Evolutionary conservation across 306 rosid genomes (phyloP).

Genomic region (Fagus sylvatica): DNA sequence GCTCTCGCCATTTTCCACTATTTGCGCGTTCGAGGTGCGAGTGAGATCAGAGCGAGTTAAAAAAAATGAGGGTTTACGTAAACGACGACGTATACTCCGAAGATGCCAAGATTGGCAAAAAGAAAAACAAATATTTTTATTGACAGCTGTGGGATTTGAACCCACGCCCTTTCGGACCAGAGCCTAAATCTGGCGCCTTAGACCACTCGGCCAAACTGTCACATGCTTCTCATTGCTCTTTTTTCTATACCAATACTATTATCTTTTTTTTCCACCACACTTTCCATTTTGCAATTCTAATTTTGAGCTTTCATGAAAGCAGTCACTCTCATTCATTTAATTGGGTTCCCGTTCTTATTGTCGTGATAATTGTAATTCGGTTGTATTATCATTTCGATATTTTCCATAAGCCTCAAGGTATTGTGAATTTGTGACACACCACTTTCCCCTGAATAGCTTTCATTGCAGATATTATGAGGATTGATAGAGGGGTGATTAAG

Average conservation of each 20-base stretch:
- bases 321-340: too few relatives aligned
- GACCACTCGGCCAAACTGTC: slow-evolving; percentile 98
- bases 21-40: neutral
- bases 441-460: too few relatives aligned
- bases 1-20: slow-evolving; percentile 48
- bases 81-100: neutral
- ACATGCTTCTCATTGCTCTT: accelerated
- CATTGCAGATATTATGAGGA: too few relatives aligned
- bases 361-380: too few relatives aligned
- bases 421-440: too few relatives aligned
- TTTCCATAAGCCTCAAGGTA: too few relatives aligned
- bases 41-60: neutral
- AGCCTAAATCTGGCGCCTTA: slow-evolving; percentile 97
- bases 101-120: neutral
- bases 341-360: too few relatives aligned
- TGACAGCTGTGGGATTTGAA: slow-evolving; percentile 95
- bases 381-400: too few relatives aligned
- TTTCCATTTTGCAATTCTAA: too few relatives aligned
- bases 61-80: neutral
- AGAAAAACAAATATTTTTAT: accelerated
- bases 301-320: too few relatives aligned
- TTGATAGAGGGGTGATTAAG: too few relatives aligned
- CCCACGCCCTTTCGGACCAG: slow-evolving; percentile 99
- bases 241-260: neutral
- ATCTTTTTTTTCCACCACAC: too few relatives aligned